These are phyloP conservation scores for Tribonema minus DNA, from an alignment of 108 stramenopile species.

Conservation along the genomic window DNA sequence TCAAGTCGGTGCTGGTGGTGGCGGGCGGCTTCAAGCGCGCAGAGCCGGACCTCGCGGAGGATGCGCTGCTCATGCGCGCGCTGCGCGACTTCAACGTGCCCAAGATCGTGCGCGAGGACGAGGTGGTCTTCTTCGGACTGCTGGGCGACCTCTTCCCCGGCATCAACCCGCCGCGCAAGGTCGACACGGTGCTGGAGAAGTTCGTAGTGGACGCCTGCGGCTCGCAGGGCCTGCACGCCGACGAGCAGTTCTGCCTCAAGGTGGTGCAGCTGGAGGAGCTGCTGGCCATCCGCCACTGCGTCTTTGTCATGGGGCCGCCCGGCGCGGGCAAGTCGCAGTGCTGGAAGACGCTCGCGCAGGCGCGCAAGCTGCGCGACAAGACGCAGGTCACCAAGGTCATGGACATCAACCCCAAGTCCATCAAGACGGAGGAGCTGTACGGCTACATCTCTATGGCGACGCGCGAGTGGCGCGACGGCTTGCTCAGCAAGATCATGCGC, in stretches of 20 bases:
- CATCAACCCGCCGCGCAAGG: conserved; percentile 56
- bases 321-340: conserved; percentile 71
- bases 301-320: conserved; percentile 68
- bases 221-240: conserved; percentile 56
- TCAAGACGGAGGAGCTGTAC: conserved; percentile 71
- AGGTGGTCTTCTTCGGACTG: conserved; percentile 63
- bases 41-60: conserved; percentile 60
- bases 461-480: conserved; percentile 75
- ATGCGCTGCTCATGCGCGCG: conserved; percentile 65
- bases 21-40: conserved; percentile 64
- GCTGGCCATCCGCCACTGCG: conserved; percentile 64
- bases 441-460: conserved; percentile 71
- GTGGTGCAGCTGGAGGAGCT: conserved; percentile 70
- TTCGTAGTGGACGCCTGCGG: conserved; percentile 48
- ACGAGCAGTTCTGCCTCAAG: conserved; percentile 61
- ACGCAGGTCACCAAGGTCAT: conserved; percentile 54
- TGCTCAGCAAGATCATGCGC: conserved; percentile 72
- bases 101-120: conserved; percentile 66
- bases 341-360: conserved; percentile 68
- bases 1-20: conserved; percentile 67
- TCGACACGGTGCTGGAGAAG: conserved; percentile 53
- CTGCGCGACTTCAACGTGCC: conserved; percentile 67
- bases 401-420: conserved; percentile 75
- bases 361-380: conserved; percentile 49
- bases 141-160: conserved; percentile 66